Percentiles rank a stretch among this genome's conserved stretches.
phyloP scores from a whole-genome alignment of 352 stramenopile genomes.

The Plasmopara muralis region DNA sequence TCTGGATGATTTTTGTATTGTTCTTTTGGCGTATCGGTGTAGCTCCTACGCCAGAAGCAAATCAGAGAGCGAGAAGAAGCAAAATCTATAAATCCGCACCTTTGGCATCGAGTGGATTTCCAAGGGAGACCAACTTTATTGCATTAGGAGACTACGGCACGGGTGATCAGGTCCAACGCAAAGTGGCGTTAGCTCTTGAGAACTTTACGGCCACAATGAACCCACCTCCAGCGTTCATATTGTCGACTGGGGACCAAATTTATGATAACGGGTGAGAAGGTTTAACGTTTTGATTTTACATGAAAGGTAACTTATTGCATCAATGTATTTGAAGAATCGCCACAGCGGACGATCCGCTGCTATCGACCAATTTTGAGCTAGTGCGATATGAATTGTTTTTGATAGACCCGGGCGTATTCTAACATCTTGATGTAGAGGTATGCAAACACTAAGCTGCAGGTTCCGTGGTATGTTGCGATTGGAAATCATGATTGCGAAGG shows the following conservation, averaged over 20 bases:
- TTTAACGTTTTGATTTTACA: neutral
- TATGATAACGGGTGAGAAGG: slow-evolving; percentile 68
- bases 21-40: slow-evolving; percentile 32
- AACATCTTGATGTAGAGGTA: slow-evolving; percentile 52
- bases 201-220: slow-evolving; percentile 47
- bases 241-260: slow-evolving; percentile 82
- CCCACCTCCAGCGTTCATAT: slow-evolving; percentile 60
- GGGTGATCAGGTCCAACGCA: slow-evolving; percentile 47
- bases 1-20: slow-evolving; percentile 59
- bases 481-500: slow-evolving; percentile 86
- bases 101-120: slow-evolving; percentile 40
- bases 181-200: slow-evolving; percentile 58
- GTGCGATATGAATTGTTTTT: slow-evolving; percentile 18
- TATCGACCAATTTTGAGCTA: slow-evolving; percentile 72
- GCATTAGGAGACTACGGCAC: slow-evolving; percentile 81
- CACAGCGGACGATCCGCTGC: slow-evolving; percentile 44
- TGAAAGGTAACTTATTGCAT: neutral
- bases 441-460: slow-evolving; percentile 41
- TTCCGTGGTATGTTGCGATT: slow-evolving; percentile 86
- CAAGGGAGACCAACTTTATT: slow-evolving; percentile 62
- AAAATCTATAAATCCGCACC: slow-evolving; percentile 18
- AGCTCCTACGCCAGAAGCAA: slow-evolving; percentile 7
- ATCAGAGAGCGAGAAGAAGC: slow-evolving; percentile 5
- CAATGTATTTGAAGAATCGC: slow-evolving; percentile 34
- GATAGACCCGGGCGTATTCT: neutral